Percentiles rank a stretch among this genome's conserved stretches.
Conservation (phyloP, 805 yeast genomes). For the Sungouiozyma intestinalis region DNA sequence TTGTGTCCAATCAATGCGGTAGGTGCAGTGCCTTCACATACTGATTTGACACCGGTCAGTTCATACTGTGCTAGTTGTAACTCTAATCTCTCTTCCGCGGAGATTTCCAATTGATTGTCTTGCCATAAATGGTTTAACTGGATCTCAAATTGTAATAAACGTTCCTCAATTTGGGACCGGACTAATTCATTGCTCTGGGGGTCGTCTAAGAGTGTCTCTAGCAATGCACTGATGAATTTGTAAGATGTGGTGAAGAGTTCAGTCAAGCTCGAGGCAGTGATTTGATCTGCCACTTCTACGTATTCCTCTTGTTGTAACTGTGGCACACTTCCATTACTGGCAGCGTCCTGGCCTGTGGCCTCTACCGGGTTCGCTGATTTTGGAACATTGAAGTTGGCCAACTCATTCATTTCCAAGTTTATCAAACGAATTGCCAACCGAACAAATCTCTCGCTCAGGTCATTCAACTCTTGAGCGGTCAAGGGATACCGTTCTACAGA, state of each 20-base stretch:
- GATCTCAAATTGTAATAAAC: background rate
- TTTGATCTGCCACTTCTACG: slow-evolving; percentile 22
- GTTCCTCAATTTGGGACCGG: background rate
- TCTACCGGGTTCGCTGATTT: background rate
- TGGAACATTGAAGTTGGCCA: no score
- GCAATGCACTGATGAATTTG: slow-evolving; percentile 12
- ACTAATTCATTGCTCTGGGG: background rate
- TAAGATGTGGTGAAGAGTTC: slow-evolving; percentile 16
- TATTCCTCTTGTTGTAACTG: slow-evolving; percentile 6
- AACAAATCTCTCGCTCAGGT: slow-evolving; percentile 11
- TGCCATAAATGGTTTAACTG: background rate
- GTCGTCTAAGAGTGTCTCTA: slow-evolving; percentile 15
- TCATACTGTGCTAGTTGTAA: background rate
- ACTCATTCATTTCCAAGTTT: slow-evolving; percentile 12
- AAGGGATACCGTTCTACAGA: slow-evolving; percentile 7
- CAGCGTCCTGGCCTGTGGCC: background rate
- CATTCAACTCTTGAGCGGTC: slow-evolving; percentile 11
- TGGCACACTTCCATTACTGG: background rate
- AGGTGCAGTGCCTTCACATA: background rate
- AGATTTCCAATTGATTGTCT: background rate
- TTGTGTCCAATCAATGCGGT: background rate
- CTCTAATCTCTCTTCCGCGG: background rate
- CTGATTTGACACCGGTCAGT: background rate
- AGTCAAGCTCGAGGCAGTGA: slow-evolving; percentile 15
- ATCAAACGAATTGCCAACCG: slow-evolving; percentile 11